Evolutionary conservation across 768 basidiomycete genomes (phyloP).

Genomic region (Tremella fuciformis): DNA sequence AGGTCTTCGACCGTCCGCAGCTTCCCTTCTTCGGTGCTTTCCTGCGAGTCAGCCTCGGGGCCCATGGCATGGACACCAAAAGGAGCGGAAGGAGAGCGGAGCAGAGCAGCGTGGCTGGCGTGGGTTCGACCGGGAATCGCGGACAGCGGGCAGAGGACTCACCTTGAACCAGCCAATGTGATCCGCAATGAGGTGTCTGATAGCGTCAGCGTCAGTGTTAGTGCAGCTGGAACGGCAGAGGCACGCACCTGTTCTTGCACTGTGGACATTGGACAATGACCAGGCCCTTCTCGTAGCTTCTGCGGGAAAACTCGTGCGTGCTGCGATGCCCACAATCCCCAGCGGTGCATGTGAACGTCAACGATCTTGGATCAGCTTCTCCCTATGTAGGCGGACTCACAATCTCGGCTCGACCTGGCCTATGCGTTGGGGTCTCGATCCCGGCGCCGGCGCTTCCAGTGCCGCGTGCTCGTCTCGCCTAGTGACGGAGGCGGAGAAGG

Average conservation of each 20-base stretch:
- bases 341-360: constrained; percentile 52
- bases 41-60: constrained; percentile 22
- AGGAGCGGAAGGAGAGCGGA: background rate
- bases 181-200: constrained; percentile 51
- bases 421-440: constrained; percentile 24
- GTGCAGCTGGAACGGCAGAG: background rate
- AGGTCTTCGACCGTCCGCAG: constrained; percentile 79
- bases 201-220: background rate
- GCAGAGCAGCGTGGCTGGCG: too few species aligned
- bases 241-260: constrained; percentile 75
- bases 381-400: too few species aligned
- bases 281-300: constrained; percentile 80
- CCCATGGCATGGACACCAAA: background rate
- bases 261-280: constrained; percentile 88
- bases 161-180: constrained; percentile 53
- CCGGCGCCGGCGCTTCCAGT: constrained; percentile 13
- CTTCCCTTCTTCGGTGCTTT: constrained; percentile 55
- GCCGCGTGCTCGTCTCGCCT: background rate
- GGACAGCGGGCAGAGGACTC: constrained; percentile 11
- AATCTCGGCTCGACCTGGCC: constrained; percentile 40
- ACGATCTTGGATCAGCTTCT: constrained; percentile 27
- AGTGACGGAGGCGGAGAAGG: background rate
- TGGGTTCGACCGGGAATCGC: too few species aligned
- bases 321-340: constrained; percentile 68
- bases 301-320: constrained; percentile 79